Percentiles rank a stretch among this genome's conserved stretches.
phyloP scores from a whole-genome alignment of 1,139 yeast species.

The Suzukiozyma palmioleophila region DNA sequence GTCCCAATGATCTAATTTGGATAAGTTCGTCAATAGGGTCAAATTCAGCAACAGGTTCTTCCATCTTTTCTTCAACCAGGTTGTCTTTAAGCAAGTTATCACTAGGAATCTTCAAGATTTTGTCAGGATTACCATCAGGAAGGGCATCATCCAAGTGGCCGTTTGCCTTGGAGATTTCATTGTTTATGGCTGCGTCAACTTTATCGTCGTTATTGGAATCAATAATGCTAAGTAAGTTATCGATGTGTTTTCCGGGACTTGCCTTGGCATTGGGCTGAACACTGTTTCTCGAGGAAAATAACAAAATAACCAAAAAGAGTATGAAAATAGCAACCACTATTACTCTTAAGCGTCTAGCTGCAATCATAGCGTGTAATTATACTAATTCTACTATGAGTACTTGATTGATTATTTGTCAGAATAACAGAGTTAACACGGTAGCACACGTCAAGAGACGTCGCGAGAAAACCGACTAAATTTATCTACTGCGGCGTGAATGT shows the following conservation, averaged over 20 bases:
- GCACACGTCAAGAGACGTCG: no score
- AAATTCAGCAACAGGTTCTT: slow-evolving; percentile 25
- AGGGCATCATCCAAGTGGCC: slow-evolving; percentile 5
- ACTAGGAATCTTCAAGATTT: slow-evolving; percentile 3
- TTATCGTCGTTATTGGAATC: slow-evolving; percentile 34
- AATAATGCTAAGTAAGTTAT: slow-evolving; percentile 16
- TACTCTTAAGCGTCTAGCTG: slow-evolving; percentile 15
- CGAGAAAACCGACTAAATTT: no score
- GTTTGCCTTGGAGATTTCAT: slow-evolving; percentile 30
- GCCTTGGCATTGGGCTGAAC: slow-evolving; percentile 6
- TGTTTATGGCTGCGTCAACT: slow-evolving; percentile 37
- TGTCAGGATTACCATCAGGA: slow-evolving; percentile 5
- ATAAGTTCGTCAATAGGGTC: slow-evolving; percentile 60
- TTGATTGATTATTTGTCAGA: no score
- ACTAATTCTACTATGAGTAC: neutral
- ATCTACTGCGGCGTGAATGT: no score
- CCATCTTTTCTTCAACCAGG: neutral
- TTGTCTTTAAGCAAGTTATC: slow-evolving; percentile 2
- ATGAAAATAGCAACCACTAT: slow-evolving; percentile 14
- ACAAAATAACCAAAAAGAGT: slow-evolving; percentile 11
- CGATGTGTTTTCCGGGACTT: slow-evolving; percentile 3
- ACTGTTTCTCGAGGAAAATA: slow-evolving; percentile 11
- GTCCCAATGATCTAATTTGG: slow-evolving; percentile 56
- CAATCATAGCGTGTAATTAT: neutral
- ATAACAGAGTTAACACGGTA: no score